Evolutionary conservation across 2,329 filamentous ascomycete species (phyloP), one percentile per base, ranked within the genome.

Genomic region (Trichophyton equinum): DNA sequence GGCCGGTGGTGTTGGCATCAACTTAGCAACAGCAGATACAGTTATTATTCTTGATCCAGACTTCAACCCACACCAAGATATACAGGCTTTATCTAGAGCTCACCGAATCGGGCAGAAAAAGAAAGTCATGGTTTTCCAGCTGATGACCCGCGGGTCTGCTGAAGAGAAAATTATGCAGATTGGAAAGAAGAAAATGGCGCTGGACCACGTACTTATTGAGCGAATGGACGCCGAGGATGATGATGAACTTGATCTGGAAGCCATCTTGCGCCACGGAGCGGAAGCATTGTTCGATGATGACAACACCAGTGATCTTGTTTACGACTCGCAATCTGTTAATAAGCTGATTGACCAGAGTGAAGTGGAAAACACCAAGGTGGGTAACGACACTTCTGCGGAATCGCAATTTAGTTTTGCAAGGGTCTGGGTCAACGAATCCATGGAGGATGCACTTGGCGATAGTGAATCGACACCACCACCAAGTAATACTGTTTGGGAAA

Each of bases 161-260:
- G 94, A 99, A 71, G 94, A 99, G 74, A 91, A 92, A 70, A 97
- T 99, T 60, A 88, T 97, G 78, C 89, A 96, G 71, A 90, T 95
- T 67, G 94, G 94, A 4, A 87, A 90, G 67, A 95, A 89, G 74
- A 99, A 99, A 76, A 90, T 99, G 84, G 90, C 90, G 0, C 81
- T 99, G 0, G 94, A 99, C 68, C 91, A 97, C 72, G 88, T 94
- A 0, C 81, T 99, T 20, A 96, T 99, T 62, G 91, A 97, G 71
- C 86, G 85, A 59, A 90, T 99, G 83, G 89, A 91, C 61, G 83
- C 85, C 1, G 86, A 91, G n/a, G 87, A 94, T 53, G 83, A 92
- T 42, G 85, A 83, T 7, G 85, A 85, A 6, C 81, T 87, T 62
- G 91, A 97, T 68, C 76, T 97, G 3, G 91, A 95, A 67, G 89